These are phyloP conservation scores for Sporothrix humicola DNA, from an alignment of 2,329 filamentous ascomycete genomes.

Conservation along the genomic window DNA sequence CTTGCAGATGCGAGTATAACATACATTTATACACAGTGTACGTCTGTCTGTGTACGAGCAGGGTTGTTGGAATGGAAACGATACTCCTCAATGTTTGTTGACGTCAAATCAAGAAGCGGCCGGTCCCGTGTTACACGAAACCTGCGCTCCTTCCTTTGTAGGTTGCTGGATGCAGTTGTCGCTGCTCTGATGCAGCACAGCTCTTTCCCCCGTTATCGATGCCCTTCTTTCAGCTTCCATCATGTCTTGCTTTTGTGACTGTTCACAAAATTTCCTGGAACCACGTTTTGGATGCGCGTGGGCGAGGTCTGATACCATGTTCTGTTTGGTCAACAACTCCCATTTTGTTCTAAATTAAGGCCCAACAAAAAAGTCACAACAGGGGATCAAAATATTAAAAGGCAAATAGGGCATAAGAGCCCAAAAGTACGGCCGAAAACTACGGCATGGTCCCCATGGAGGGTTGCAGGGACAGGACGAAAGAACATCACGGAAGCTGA, in stretches of 20 bases:
- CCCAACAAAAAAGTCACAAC: not conserved
- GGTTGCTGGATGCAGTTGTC: too few species aligned
- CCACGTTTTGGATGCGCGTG: not conserved
- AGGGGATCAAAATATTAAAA: not conserved
- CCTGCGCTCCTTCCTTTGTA: too few species aligned
- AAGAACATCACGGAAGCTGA: not conserved
- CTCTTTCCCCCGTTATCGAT: not conserved
- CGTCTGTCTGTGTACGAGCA: too few species aligned
- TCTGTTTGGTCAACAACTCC: not conserved
- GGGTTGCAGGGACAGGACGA: not conserved
- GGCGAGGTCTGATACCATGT: too few species aligned
- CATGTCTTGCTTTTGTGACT: not conserved
- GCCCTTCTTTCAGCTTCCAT: not conserved
- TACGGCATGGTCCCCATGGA: not conserved
- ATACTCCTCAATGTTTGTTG: too few species aligned
- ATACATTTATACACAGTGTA: too few species aligned
- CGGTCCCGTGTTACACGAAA: too few species aligned
- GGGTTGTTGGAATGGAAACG: too few species aligned
- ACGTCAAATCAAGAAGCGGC: too few species aligned
- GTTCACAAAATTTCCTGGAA: not conserved
- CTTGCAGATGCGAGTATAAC: too few species aligned
- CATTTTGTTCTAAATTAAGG: not conserved
- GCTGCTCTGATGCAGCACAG: too few species aligned
- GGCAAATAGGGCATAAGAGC: not conserved
- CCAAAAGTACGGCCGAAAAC: constrained; percentile 18